A percentile compares a stretch with the other conserved stretches of the same genome.
phyloP scores from a whole-genome alignment of 306 rosid species.

The Ormosia semicastrata region DNA sequence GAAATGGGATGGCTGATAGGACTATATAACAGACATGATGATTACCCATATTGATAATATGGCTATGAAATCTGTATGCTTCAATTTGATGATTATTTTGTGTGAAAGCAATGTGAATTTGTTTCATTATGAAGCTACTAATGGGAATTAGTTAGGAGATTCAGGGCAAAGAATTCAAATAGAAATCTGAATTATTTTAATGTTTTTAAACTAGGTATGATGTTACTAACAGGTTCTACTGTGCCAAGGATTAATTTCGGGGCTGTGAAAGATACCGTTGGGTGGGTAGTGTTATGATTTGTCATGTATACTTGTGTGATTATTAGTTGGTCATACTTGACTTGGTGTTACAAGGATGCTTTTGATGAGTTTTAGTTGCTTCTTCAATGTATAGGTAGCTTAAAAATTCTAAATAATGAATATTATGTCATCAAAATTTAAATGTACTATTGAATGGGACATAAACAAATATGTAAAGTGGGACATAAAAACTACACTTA shows the following conservation, averaged over 20 bases:
- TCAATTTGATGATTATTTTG: constrained; percentile 21
- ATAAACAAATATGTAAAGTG: background rate
- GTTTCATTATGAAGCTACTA: background rate
- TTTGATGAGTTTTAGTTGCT: background rate
- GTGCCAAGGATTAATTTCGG: background rate
- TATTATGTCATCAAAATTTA: background rate
- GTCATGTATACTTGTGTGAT: background rate
- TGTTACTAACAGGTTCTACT: background rate
- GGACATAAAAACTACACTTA: background rate
- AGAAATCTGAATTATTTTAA: background rate
- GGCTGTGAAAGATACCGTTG: background rate
- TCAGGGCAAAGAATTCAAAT: background rate
- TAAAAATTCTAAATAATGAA: background rate
- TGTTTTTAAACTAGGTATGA: background rate
- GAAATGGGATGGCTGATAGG: background rate
- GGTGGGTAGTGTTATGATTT: background rate
- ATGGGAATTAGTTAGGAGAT: constrained; percentile 24
- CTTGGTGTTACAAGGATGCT: background rate
- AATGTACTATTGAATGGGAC: background rate
- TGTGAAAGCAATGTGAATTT: no score
- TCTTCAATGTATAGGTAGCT: background rate
- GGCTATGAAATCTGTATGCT: background rate
- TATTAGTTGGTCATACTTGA: background rate
- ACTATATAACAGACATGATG: background rate
- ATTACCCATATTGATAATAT: background rate